phyloP scores from a whole-genome alignment of 1,284 basidiomycete genomes.

The Rhodotorula mucilaginosa region DNA sequence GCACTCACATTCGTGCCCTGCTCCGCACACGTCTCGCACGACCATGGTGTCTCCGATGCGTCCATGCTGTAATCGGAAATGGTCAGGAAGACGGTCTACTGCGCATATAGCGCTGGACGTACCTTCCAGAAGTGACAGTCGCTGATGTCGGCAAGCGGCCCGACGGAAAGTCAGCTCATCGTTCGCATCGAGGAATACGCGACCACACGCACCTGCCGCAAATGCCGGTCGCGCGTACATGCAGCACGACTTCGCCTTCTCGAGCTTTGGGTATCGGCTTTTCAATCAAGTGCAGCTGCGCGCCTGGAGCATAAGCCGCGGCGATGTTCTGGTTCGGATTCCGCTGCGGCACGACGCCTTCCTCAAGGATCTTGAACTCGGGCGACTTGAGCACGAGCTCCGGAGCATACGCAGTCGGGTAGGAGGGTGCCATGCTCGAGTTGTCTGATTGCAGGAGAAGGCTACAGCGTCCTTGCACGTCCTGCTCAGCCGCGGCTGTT shows the following conservation, averaged over 20 bases:
- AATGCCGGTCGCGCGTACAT: constrained; percentile 53
- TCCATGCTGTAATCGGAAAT: constrained; percentile 49
- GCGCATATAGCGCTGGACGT: not conserved
- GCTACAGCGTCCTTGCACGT: not conserved
- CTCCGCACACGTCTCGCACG: constrained; percentile 12
- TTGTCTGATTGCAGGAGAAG: not conserved
- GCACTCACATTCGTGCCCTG: constrained; percentile 17
- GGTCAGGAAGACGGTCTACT: not conserved
- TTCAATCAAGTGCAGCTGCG: constrained; percentile 51
- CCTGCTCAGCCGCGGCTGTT: not conserved
- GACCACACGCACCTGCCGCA: constrained; percentile 49
- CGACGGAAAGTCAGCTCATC: not conserved
- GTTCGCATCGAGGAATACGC: not conserved
- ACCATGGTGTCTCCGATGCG: constrained; percentile 46
- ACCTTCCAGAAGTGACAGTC: constrained; percentile 22
- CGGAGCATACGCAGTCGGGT: constrained; percentile 17
- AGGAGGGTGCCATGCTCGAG: not conserved
- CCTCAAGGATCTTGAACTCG: constrained; percentile 39
- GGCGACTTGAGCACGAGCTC: constrained; percentile 29
- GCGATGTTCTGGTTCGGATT: constrained; percentile 43
- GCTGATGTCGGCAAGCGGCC: not conserved
- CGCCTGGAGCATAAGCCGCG: constrained; percentile 50
- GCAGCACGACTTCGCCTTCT: constrained; percentile 51
- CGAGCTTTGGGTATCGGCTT: constrained; percentile 50
- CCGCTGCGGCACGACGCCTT: constrained; percentile 2